Evolutionary conservation across 1,284 basidiomycete genomes (phyloP).

Genomic region (Vanrija pseudolonga): DNA sequence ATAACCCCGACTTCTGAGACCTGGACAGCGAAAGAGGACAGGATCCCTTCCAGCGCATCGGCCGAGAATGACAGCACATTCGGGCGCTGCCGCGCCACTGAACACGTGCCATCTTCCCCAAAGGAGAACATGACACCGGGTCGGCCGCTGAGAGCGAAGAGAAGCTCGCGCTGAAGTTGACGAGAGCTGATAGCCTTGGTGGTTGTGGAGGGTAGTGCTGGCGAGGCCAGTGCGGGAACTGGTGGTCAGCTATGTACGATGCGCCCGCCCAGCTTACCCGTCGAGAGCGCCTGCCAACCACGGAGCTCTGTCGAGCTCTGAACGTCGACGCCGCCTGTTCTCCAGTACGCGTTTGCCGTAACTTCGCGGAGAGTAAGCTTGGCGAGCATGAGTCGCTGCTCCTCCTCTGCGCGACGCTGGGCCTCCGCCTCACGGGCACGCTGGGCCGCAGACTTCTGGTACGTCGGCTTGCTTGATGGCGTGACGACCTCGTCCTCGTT

Average conservation of each 20-base stretch:
- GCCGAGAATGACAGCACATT: conserved; percentile 58
- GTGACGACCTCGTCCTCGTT: conserved; percentile 24
- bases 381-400: conserved; percentile 14
- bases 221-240: conserved; percentile 11
- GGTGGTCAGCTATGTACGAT: not conserved
- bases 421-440: conserved; percentile 14
- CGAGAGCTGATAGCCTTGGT: conserved; percentile 18
- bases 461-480: not conserved
- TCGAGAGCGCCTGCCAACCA: conserved; percentile 33
- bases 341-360: conserved; percentile 30
- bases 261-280: conserved; percentile 15
- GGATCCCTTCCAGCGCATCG: conserved; percentile 60
- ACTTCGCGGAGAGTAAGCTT: conserved; percentile 16
- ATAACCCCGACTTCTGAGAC: conserved; percentile 62
- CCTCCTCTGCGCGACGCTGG: conserved; percentile 6
- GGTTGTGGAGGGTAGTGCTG: not conserved
- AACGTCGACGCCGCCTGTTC: conserved; percentile 14
- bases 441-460: not conserved
- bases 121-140: conserved; percentile 32
- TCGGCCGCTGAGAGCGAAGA: conserved; percentile 37
- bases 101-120: conserved; percentile 15
- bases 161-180: conserved; percentile 38
- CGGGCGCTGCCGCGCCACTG: conserved; percentile 22
- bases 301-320: conserved; percentile 11
- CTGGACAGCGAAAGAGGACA: conserved; percentile 56